Base-by-base conservation (phyloP, 352 stramenopile species). In the Phytophthora pluvialis region DNA sequence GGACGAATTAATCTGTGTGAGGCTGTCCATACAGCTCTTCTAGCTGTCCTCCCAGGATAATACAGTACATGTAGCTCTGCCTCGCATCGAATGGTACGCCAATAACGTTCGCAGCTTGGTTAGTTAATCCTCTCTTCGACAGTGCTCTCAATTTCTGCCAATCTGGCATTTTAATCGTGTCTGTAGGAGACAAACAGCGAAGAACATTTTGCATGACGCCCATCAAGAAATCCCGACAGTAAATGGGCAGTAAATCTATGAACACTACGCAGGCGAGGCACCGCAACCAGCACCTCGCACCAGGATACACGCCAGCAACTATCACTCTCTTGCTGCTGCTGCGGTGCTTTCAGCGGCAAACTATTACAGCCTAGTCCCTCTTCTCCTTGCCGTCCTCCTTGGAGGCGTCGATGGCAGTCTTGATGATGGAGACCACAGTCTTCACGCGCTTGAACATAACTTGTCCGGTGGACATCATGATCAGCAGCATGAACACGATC, bases 401-500 rank as follows among this genome's bases (percentile, higher is more conserved):
- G 13, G 79, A 72, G 11, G 79, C 80, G 36, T 88, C 73, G 35
- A 92, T 73, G 1, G 82, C 83, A 15, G 80, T 78, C 63, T 88
- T 88, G 31, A 90, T 60, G 43, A 94, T 86, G 38, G 78, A 78
- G 46, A 91, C 60, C 35, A 94, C 86, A 10, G 84, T 89, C 70
- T 86, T 89, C 54, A 94, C 74, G 29, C 85, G 82, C 64, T 89
- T 87, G 69, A 92, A 87, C 83, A 95, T 93, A n/a, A 93, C 82
- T 61, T 91, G 85, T 38, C 84, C 87, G 11, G 87, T 93, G 4
- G 84, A 92, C 62, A 81, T 78, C 66, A 84, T 90, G 69, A 95
- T 91, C 42, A 93, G 68, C 53, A 91, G 77, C 87, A 93, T 95
- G 64, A 93, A 95, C 49, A 93, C 83, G 46, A 93, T 91, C 65